Base-by-base conservation (phyloP, 805 yeast genomes). In the Dipodascus albidus region DNA sequence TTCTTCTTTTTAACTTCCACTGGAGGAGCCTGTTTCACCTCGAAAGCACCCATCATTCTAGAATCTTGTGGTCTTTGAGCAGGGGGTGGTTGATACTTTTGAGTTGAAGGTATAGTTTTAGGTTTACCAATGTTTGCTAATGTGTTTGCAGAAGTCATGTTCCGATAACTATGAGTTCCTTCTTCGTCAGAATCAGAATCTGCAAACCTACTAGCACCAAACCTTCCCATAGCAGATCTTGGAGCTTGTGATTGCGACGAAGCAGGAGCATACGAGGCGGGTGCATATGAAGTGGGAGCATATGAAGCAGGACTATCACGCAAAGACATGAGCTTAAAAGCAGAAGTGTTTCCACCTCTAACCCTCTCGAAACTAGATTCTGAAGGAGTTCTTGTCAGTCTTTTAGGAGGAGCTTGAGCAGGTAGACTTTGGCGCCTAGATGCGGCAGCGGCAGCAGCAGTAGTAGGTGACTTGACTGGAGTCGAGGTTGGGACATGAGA, bases 121-220 rank as follows among this genome's bases (percentile, higher is more conserved):
- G 44, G 44, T 17, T 4, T 38, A 4, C 44, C 44, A 6, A 38
- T 38, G 15, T 38, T 38, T 38, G 44, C 44, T 17, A 38, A 38
- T n/a, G 44, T 38, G 20, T 38, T 38, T 11, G 44, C 44, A 6
- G 20, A n/a, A 4, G 44, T 38, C 44, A 38, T 38, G 15, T 38
- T 38, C 15, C 44, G 9, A 17, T 38, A 38, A n/a, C 44, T 17
- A n/a, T n/a, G 6, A 14, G 44, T 38, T 6, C 44, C 44, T 38
- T 38, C 44, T 17, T 38, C 44, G n/a, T 38, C 44, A 9, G 65
- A 58, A 52, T 66, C 70, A 3, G 64, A 59, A 51, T 66, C 70
- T 21, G 64, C 65, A 47, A 66, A 57, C 44, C 44, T 38, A 17
- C 44, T 38, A 3, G 44, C 4, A 14, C 44, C 44, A 38, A 38